Base-by-base conservation (phyloP, 2,329 filamentous ascomycete genomes). In the Claviceps purpurea region DNA sequence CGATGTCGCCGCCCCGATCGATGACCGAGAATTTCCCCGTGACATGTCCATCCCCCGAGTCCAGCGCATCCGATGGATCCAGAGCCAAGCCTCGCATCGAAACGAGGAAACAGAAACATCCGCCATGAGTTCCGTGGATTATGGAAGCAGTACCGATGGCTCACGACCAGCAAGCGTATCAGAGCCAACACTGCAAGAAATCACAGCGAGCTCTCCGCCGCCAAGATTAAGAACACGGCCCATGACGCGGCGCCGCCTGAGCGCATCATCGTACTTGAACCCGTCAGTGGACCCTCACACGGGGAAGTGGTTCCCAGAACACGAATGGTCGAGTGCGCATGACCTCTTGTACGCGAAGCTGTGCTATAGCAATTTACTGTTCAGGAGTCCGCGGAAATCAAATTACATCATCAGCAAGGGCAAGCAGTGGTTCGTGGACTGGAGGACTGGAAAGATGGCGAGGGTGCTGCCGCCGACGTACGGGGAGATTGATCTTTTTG, bases 1-100 rank as follows among this genome's bases (percentile, higher is more conserved):
- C 54, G 82, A 87, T 60, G 77, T 89, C 20, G 79, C 84, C 13
- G 72, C 78, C 0, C 79, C 84, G 1, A 74, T 89, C 41, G 85
- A 89, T 58, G 85, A 88, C 57, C 78, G 86, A 47, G 75, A 79
- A 44, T 76, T 82, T 50, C 79, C 80, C 2, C 70, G 74, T 43
- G 80, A 83, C 59, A 77, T 80, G 64, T 81, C 77, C 39, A 75
- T 82, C 49, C 79, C 80, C 10, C 70, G 77, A n/a, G 68, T 76
- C 43, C 75, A 77, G 57, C 68, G 75, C 37, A 70, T 76, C 55
- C 73, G 73, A 45, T 78, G 73, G 72, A 69, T 73, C 52, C 71
- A 70, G 7, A 72, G 70, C 11, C 63, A 66, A 52, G 65, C 63
- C 20, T 62, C 60, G 0, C 58, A 11, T 16, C 26, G 52, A 18